phyloP scores from a whole-genome alignment of 148 eudicot genomes.

The Chenopodium berlandieri region DNA sequence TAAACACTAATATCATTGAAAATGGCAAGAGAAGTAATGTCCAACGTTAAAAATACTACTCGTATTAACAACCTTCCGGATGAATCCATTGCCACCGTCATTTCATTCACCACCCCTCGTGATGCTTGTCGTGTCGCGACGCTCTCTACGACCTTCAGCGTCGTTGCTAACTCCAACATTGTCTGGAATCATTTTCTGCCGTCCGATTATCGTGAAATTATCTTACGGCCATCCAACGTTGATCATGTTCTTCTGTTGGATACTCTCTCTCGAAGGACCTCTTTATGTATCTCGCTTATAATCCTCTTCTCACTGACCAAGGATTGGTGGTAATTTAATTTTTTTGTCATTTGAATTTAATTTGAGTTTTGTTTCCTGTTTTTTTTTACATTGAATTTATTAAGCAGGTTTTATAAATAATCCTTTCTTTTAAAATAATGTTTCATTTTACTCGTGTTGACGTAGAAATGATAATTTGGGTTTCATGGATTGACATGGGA shows the following conservation, averaged over 20 bases:
- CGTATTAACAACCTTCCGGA: constrained; percentile 34
- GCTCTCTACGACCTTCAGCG: constrained; percentile 33
- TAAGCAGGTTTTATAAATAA: too few relatives aligned
- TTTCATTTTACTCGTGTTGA: too few relatives aligned
- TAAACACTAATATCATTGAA: too few relatives aligned
- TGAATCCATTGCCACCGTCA: constrained; percentile 34
- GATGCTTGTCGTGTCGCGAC: constrained; percentile 40
- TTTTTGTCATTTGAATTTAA: too few relatives aligned
- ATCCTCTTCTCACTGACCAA: constrained; percentile 46
- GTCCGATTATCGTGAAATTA: constrained; percentile 39
- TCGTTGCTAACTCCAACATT: constrained; percentile 42
- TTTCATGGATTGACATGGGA: too few relatives aligned
- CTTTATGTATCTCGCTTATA: constrained; percentile 38
- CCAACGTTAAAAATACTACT: too few relatives aligned
- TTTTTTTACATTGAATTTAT: too few relatives aligned
- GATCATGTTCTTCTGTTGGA: constrained; percentile 6
- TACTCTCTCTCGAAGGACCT: constrained; percentile 37
- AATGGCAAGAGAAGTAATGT: too few relatives aligned
- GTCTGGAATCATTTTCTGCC: constrained; percentile 52
- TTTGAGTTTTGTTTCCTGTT: too few relatives aligned
- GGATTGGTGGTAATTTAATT: constrained; percentile 42
- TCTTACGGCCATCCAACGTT: constrained; percentile 35
- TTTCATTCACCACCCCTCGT: constrained; percentile 34
- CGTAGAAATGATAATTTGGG: too few relatives aligned
- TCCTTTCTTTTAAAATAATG: too few relatives aligned